phyloP scores from a whole-genome alignment of 2,329 filamentous ascomycete genomes.

The Talaromyces atroroseus region DNA sequence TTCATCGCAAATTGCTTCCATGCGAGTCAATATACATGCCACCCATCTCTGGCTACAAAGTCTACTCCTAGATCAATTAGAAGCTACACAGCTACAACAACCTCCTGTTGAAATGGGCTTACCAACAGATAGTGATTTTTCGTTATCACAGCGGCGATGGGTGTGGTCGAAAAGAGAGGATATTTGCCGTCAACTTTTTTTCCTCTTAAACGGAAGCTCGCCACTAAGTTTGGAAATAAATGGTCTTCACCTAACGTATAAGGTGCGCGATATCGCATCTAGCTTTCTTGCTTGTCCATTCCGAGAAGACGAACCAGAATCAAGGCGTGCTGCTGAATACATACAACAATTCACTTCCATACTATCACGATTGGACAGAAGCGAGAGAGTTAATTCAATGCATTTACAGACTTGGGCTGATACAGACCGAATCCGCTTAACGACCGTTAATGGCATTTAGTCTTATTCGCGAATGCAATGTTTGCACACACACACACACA shows the following conservation, averaged over 20 bases:
- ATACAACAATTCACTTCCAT: constrained; percentile 3
- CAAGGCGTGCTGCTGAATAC: not conserved
- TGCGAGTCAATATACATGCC: constrained; percentile 2
- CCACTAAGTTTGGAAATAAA: not conserved
- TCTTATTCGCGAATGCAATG: not conserved
- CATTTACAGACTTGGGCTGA: not conserved
- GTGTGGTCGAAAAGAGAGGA: not conserved
- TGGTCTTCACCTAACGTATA: not conserved
- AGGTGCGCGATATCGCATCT: not conserved
- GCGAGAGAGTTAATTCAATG: constrained; percentile 1
- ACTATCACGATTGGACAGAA: not conserved
- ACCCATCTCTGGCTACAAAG: constrained; percentile 3
- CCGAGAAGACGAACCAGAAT: not conserved
- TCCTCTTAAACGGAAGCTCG: not conserved
- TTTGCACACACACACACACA: too few relatives aligned
- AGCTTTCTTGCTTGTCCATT: not conserved
- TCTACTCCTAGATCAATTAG: constrained; percentile 1
- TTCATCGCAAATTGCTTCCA: not conserved
- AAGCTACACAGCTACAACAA: not conserved
- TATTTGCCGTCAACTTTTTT: not conserved
- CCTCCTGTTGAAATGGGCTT: not conserved
- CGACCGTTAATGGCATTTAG: not conserved
- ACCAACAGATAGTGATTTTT: not conserved
- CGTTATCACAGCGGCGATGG: not conserved
- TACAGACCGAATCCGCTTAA: not conserved